Base-by-base conservation (phyloP, 306 rosid genomes). In the Alnus rubra region DNA sequence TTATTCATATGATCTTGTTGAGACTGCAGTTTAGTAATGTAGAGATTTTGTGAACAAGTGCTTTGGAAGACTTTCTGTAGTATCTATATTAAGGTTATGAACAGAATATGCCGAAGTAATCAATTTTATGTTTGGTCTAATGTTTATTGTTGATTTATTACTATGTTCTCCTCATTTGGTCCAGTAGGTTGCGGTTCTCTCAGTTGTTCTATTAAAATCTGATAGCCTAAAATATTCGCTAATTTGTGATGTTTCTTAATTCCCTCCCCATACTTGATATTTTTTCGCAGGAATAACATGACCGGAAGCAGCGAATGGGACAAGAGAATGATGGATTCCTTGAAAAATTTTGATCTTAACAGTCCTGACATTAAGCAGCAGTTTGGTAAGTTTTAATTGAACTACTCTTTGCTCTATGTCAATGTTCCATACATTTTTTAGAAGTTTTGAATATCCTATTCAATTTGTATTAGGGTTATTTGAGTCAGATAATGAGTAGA, bases 311-410 rank as follows among this genome's bases (percentile, higher is more conserved):
- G 79, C 70, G 96, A 96, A 83, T 96, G 98, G 99, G 98, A 96
- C 65, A 78, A 83, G 76, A 87, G 90, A 18, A 87, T 91, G 92
- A 89, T 89, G 93, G 99, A 96, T 78, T 93, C 99, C 44, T 87
- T 96, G 77, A 96, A 96, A 73, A 91, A 88, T 84, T 93, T 96
- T 83, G 99, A 96, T 89, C 96, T 96, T 64, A 88, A 87, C 87
- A 93, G 97, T 85, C 98, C 99, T 59, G 97, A 91, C 59, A 92
- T 96, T 76, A 96, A 96, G 87, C 98, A 93, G 78, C 99, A 96
- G 85, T 96, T 96, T 81, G 99, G 99, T 93, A 85, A 79, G 94
- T 79, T 58, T 71, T 68, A 5, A 37, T 12, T 58, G 42, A 74
- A 68, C 58, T 71, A 23, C 0, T 47, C 70, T 30, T 59, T 69